Percentiles rank a stretch among this genome's conserved stretches.
These are phyloP conservation scores for Vinca minor DNA, from an alignment of 257 asterid genomes.

Conservation along the genomic window DNA sequence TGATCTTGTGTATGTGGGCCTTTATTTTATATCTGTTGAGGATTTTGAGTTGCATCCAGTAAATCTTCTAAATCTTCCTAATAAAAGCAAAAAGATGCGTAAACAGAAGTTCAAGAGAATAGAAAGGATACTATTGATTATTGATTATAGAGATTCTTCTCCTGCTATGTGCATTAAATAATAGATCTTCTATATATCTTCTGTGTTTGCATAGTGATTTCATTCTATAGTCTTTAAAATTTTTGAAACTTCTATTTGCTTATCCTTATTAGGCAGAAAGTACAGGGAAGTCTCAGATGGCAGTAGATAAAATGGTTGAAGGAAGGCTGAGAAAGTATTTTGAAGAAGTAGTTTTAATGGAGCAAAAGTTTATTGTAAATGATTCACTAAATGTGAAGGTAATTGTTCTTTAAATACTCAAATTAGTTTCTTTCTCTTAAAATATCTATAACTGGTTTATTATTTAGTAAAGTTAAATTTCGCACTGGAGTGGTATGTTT, in stretches of 20 bases:
- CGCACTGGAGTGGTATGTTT: not conserved
- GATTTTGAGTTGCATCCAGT: not conserved
- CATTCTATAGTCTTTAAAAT: not conserved
- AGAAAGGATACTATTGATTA: not conserved
- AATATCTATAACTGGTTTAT: not conserved
- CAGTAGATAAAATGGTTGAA: slow-evolving; percentile 88
- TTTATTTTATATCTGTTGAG: not conserved
- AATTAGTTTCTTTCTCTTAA: slow-evolving; percentile 1
- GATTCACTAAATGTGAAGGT: slow-evolving; percentile 40
- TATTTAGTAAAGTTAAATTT: not conserved
- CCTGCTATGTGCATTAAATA: not conserved
- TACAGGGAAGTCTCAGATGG: slow-evolving; percentile 80
- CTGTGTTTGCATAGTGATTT: not conserved
- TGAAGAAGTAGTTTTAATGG: slow-evolving; percentile 93
- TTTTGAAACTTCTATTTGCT: slow-evolving; percentile 6
- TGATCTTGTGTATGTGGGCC: not conserved
- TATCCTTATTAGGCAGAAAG: slow-evolving; percentile 62
- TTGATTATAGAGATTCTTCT: not conserved
- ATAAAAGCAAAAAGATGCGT: not conserved
- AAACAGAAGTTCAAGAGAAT: not conserved
- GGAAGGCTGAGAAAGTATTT: slow-evolving; percentile 84
- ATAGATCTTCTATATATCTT: too few species aligned
- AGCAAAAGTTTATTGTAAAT: slow-evolving; percentile 81
- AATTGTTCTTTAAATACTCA: slow-evolving; percentile 5
- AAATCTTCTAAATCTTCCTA: not conserved